Conservation (phyloP, 2,329 filamentous ascomycete genomes). For the Pseudocercospora musae region DNA sequence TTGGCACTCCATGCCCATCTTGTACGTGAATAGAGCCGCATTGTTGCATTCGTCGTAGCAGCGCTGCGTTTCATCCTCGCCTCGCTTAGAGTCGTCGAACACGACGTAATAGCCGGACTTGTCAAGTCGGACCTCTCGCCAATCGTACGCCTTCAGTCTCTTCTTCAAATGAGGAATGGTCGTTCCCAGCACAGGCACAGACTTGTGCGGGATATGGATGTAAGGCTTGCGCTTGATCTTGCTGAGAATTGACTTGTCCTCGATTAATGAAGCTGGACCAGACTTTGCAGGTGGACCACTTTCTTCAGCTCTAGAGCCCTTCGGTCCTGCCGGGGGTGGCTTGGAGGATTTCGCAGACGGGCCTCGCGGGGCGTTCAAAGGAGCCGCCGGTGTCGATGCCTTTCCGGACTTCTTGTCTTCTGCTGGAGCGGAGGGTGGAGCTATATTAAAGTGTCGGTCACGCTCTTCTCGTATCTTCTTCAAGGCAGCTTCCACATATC, state of each 20-base stretch:
- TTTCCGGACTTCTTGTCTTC: conserved; percentile 31
- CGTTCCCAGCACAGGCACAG: conserved; percentile 79
- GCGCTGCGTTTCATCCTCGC: conserved; percentile 74
- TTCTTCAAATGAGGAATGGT: conserved; percentile 90
- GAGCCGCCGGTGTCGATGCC: conserved; percentile 63
- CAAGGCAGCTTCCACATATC: conserved; percentile 71
- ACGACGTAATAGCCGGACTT: conserved; percentile 84
- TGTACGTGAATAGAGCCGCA: conserved; percentile 84
- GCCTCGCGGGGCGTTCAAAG: conserved; percentile 75
- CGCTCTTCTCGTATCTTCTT: conserved; percentile 64
- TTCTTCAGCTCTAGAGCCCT: conserved; percentile 37
- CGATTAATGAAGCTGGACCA: conserved; percentile 55
- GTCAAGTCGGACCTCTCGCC: conserved; percentile 80
- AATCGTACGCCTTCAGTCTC: conserved; percentile 75
- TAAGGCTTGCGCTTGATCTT: conserved; percentile 79
- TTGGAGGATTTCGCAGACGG: conserved; percentile 59
- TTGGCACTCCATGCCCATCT: conserved; percentile 85
- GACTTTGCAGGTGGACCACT: conserved; percentile 16
- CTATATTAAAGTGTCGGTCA: conserved; percentile 40
- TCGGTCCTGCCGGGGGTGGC: conserved; percentile 25
- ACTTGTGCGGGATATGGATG: conserved; percentile 81
- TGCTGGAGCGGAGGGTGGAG: conserved; percentile 31
- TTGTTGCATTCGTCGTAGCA: conserved; percentile 78
- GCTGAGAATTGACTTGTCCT: conserved; percentile 63
- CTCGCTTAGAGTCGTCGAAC: conserved; percentile 75